Base-by-base conservation (phyloP, 306 rosid species). In the Quercus parvula region DNA sequence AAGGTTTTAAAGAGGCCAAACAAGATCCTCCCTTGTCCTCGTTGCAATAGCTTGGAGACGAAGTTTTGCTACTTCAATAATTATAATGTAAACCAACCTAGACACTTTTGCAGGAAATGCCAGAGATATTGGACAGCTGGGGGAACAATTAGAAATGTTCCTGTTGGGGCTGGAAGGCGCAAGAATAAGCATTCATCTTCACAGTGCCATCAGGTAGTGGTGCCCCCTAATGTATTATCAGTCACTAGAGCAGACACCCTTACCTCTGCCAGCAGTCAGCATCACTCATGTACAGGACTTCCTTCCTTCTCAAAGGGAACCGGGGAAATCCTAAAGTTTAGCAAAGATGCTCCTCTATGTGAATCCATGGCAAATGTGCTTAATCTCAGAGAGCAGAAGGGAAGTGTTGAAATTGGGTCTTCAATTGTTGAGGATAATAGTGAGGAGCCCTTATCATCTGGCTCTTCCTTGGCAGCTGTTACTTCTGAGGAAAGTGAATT, bases 81-180 rank as follows among this genome's bases (percentile, higher is more conserved):
- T 75, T 90, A 88, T 70, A 88, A 86, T 76, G 94, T 88, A 25
- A 88, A 86, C 64, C 94, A 90, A 81, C 94, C 94, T 3, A 82
- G 94, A 61, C 86, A 90, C 81, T 90, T 88, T 77, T 90, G 93
- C 84, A 87, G 84, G 80, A 89, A 84, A 12, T 89, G 93, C 84
- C 93, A 89, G 28, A 81, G 93, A 83, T 88, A 90, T 84, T 90
- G 94, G 94, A 88, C 94, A 70, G 94, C 90, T 2, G 94, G 92
- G n/a, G 94, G 92, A 20, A 82, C 85, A 35, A 84, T 90, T 70
- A 81, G 94, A 85, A 90, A 84, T 41, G 83, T 90, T 77, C 94
- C 92, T 31, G 83, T 90, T 4, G 92, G 94, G 27, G 89, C 94
- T 6, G 90, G 90, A 73, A 89, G 86, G 85, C 92, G 90, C 54